Evolutionary conservation across 257 asterid genomes (phyloP), one percentile per base, ranked within the genome.

Genomic region (Rauvolfia tetraphylla): DNA sequence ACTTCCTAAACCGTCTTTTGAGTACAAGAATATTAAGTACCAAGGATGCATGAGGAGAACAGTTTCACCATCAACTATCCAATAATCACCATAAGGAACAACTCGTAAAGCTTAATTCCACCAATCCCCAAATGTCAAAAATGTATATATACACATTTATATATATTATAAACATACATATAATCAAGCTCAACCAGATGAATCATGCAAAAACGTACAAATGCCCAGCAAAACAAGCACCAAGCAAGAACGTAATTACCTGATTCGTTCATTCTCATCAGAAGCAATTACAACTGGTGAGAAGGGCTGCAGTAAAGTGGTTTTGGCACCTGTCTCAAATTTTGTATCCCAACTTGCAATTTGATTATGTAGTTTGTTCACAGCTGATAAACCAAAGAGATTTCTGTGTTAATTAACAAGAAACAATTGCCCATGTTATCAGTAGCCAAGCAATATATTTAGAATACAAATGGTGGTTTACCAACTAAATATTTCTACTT

Each of bases 271-370:
- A 76, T 84, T 88, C 80, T 92, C 97, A 86, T 94, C 98, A 44
- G 97, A 86, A 77, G 96, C 98, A 88, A 94, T 80, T 79, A 94
- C 97, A 73, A 90, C 80, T 17, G 98, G 96, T 29, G 94, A 85
- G 86, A 94, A 94, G 48, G 98, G 97, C 81, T 89, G 97, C 77
- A 94, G 85, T 84, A 94, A 79, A 69, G 95, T 88, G 66, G 91
- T 84, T 85, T 80, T 88, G 77, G 97, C 84, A 81, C 98, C 97
- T 29, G 93, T 84, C 86, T 93, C 97, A 80, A 93, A 95, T 79
- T 90, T 91, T 38, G 99, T 93, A 78, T 93, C 99, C 99, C 97
- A 93, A 85, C 99, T 89, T 23, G 97, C 99, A 73, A 93, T 93
- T 89, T 91, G 98, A 88, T 91, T 89, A 73, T 87, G 84, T 65